phyloP scores from a whole-genome alignment of 2,329 filamentous ascomycete genomes.

The Clonostachys sp. region DNA sequence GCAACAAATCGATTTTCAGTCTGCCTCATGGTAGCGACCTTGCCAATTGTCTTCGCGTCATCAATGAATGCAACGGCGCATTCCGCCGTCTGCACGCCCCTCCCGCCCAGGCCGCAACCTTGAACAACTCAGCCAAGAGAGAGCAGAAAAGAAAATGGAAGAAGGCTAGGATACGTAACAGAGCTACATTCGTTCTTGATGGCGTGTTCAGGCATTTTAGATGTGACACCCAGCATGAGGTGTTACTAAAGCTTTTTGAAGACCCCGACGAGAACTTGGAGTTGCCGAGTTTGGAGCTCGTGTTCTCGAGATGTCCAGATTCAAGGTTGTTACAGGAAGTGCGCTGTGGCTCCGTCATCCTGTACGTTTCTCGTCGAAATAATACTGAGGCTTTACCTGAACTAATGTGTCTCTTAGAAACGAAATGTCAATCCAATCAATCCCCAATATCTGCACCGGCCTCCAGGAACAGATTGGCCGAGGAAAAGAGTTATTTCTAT shows the following conservation, averaged over 20 bases:
- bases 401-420: background rate
- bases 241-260: background rate
- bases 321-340: background rate
- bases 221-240: background rate
- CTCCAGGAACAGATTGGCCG: background rate
- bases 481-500: background rate
- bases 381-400: background rate
- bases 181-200: background rate
- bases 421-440: background rate
- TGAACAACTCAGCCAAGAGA: too few species aligned
- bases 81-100: too few species aligned
- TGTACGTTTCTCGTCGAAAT: background rate
- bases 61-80: background rate
- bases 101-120: too few species aligned
- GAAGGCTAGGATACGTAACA: constrained; percentile 3
- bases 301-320: background rate
- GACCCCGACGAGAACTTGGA: background rate
- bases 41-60: background rate
- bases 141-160: constrained; percentile 1
- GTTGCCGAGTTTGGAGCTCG: background rate
- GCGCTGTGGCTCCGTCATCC: background rate
- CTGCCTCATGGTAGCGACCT: background rate
- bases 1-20: background rate
- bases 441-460: background rate
- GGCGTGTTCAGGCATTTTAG: background rate